These are phyloP conservation scores for Yamadazyma olivae DNA, from an alignment of 805 yeast species.

Conservation along the genomic window DNA sequence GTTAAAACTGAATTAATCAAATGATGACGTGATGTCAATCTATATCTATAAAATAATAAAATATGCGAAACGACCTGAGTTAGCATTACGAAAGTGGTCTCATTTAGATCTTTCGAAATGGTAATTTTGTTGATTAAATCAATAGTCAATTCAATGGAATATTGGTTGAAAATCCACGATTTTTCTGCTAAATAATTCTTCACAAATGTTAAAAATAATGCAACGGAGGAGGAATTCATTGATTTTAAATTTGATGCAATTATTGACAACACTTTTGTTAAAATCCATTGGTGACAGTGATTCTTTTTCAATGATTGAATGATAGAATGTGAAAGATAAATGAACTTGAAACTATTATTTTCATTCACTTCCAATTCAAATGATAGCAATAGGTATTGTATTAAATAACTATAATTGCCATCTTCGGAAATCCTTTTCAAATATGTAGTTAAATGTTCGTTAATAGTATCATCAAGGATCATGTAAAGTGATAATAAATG, in stretches of 20 bases:
- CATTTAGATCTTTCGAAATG: neutral
- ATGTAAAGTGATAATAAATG: conserved; percentile 1
- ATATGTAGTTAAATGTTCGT: neutral
- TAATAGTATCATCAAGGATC: neutral
- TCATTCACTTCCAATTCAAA: conserved; percentile 10
- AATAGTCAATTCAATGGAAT: conserved; percentile 55
- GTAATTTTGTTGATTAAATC: conserved; percentile 31
- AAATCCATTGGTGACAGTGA: conserved; percentile 1
- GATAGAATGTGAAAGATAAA: conserved; percentile 20
- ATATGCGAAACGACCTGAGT: conserved; percentile 57
- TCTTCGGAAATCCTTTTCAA: neutral
- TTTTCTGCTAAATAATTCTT: conserved; percentile 34
- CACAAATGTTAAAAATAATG: conserved; percentile 17
- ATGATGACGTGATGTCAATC: conserved; percentile 73
- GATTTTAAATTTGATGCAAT: conserved; percentile 1
- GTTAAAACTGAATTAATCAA: conserved; percentile 49
- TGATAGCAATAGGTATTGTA: conserved; percentile 15
- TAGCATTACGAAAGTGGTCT: conserved; percentile 26
- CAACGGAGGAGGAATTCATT: neutral
- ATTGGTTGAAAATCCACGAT: conserved; percentile 63
- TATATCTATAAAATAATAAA: conserved; percentile 64
- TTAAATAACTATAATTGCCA: neutral
- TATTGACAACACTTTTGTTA: conserved; percentile 3
- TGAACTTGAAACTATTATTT: conserved; percentile 11
- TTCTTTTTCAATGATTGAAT: conserved; percentile 12